Evolutionary conservation across 2,329 filamentous ascomycete species (phyloP), one percentile per base, ranked within the genome.

Genomic region (Talaromyces sp.): DNA sequence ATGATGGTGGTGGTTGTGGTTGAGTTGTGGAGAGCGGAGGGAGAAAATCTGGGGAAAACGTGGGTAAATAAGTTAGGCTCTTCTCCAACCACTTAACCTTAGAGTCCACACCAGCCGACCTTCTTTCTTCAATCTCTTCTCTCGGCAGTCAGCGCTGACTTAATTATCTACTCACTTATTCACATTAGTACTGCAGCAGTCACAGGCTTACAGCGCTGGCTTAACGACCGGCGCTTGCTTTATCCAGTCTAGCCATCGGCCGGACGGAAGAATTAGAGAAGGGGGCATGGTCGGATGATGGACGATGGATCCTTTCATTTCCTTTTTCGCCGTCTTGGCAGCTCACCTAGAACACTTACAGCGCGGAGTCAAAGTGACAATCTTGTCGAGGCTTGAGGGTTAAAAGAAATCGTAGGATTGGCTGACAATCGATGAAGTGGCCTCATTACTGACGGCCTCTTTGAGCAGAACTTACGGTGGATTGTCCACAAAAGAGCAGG

Each of bases 21-120:
- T 37, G 50, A 12, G 50, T 21, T 37, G 48, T 33, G 52, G 31
- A 58, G 58, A 21, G 31, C n/a, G 23, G 52, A 39, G 18, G 18
- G 23, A 54, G 46, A 64, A 61, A 61, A 58, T 64, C 62, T 64
- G 62, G 62, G 62, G 62, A 64, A 64, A 55, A 31, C 28, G 42
- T 54, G 50, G 50, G 57, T 60, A 60, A 58, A 62, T 61, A 61
- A 39, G 35, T 57, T 23, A 1, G 52, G 33, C 40, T 46, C 40
- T 58, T 18, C 42, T 33, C 18, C 21, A 7, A 33, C 25, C n/a
- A n/a, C n/a, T n/a, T 35, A 35, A 14, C 44, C 31, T 31, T 2
- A 16, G 25, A 25, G 44, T 28, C n/a, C 48, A 12, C n/a, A 7
- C 28, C 9, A n/a, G n/a, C n/a, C n/a, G 40, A 60, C 44, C 31